Percentiles rank a stretch among this genome's conserved stretches.
Conservation (phyloP, 2,329 filamentous ascomycete genomes). For the Tetracladium maxilliforme region DNA sequence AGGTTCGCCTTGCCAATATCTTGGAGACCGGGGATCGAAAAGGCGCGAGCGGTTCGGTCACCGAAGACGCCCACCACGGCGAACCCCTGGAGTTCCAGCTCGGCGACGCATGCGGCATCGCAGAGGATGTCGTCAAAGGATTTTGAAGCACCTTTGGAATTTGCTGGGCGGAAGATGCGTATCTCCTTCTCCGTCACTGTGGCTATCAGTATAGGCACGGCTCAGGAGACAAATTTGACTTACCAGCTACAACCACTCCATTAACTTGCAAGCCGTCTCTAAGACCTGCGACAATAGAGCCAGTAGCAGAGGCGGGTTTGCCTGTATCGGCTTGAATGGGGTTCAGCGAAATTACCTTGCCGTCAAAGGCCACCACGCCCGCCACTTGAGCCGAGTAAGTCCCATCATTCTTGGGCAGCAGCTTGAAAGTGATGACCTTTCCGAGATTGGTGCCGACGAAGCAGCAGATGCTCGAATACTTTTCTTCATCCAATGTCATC, state of each 20-base stretch:
- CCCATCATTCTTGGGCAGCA: constrained; percentile 56
- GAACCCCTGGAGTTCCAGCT: constrained; percentile 59
- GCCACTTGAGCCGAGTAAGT: constrained; percentile 60
- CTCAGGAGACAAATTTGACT: constrained; percentile 16
- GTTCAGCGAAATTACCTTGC: constrained; percentile 57
- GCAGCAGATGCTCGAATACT: constrained; percentile 86
- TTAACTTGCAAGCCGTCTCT: constrained; percentile 62
- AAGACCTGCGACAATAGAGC: constrained; percentile 59
- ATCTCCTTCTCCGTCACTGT: constrained; percentile 51
- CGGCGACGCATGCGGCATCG: constrained; percentile 63
- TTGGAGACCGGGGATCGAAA: constrained; percentile 74
- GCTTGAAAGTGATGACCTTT: constrained; percentile 77
- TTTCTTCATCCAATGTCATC: constrained; percentile 84
- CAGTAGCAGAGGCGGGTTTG: constrained; percentile 60
- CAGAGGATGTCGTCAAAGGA: constrained; percentile 73
- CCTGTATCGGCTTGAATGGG: constrained; percentile 73
- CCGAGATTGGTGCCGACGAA: constrained; percentile 83
- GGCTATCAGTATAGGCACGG: not conserved
- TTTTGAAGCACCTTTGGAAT: constrained; percentile 81
- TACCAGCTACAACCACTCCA: constrained; percentile 65
- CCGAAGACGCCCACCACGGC: constrained; percentile 76
- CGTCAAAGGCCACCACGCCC: constrained; percentile 53
- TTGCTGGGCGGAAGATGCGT: constrained; percentile 78
- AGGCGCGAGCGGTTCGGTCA: constrained; percentile 66
- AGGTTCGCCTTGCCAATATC: constrained; percentile 62